phyloP scores from a whole-genome alignment of 129 eudicot species.

The Flaveria ramosissima region DNA sequence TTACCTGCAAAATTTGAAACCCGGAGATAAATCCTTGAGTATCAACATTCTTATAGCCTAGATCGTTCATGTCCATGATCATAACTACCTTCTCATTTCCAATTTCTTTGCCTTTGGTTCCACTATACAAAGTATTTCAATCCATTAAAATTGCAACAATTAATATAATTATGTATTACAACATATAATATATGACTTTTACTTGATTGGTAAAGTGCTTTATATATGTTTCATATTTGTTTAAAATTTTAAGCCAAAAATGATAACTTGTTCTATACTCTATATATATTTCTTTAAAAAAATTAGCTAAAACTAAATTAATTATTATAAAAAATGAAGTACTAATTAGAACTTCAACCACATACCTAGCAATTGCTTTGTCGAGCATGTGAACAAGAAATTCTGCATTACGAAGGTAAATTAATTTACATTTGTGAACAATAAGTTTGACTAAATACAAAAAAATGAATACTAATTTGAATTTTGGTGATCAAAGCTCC shows the following conservation, averaged over 20 bases:
- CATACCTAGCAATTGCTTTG: constrained; percentile 70
- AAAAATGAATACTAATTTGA: neutral
- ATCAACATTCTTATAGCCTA: constrained; percentile 63
- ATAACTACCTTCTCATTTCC: constrained; percentile 71
- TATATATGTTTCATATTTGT: neutral
- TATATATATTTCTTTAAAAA: neutral
- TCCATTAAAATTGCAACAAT: constrained; percentile 42
- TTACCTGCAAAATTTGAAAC: constrained; percentile 77
- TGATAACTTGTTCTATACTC: neutral
- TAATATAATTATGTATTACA: neutral
- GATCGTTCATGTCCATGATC: constrained; percentile 51
- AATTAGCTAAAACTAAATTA: neutral
- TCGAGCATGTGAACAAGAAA: constrained; percentile 65
- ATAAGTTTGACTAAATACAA: neutral
- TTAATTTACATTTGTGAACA: neutral
- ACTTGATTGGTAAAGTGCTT: constrained; percentile 1
- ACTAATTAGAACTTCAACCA: neutral
- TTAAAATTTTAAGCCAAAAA: neutral
- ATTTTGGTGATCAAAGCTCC: neutral
- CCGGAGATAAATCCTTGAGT: constrained; percentile 68
- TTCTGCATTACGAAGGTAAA: constrained; percentile 43
- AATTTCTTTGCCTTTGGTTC: constrained; percentile 55
- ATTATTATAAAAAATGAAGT: neutral
- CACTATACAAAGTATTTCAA: constrained; percentile 37
- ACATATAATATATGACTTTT: neutral